phyloP scores from a whole-genome alignment of 1,284 basidiomycete genomes.

The Amylostereum chailletii region DNA sequence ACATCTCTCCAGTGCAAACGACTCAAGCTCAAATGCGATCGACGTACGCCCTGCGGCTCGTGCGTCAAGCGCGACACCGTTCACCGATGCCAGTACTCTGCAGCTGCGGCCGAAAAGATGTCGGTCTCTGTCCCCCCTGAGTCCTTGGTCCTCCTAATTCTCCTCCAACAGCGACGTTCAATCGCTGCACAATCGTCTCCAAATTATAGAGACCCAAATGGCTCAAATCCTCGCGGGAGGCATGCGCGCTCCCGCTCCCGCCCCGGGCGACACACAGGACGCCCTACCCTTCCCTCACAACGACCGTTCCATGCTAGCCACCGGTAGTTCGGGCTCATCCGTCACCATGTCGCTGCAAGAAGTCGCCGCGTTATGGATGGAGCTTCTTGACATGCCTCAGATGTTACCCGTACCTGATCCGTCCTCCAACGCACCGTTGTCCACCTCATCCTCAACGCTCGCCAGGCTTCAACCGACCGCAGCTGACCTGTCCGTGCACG shows the following conservation, averaged over 20 bases:
- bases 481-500: constrained; percentile 19
- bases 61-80: constrained; percentile 73
- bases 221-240: constrained; percentile 29
- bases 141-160: background rate
- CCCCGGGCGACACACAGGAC: constrained; percentile 13
- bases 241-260: constrained; percentile 18
- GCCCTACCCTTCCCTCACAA: constrained; percentile 22
- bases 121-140: constrained; percentile 25
- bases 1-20: constrained; percentile 57
- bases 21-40: constrained; percentile 73
- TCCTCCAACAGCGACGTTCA: constrained; percentile 51
- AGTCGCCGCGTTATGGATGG: constrained; percentile 50
- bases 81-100: constrained; percentile 63
- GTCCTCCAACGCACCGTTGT: background rate
- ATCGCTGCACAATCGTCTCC: constrained; percentile 69
- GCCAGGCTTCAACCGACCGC: constrained; percentile 42
- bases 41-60: constrained; percentile 63
- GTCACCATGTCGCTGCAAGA: constrained; percentile 49
- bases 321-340: constrained; percentile 35
- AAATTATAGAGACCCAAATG: constrained; percentile 47
- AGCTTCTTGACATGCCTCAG: constrained; percentile 32
- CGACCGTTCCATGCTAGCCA: constrained; percentile 33
- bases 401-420: constrained; percentile 10
- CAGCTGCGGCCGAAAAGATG: constrained; percentile 78
- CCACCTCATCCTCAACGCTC: constrained; percentile 15